Conservation (phyloP, 1,284 basidiomycete species). For the Boletellus deceptivus region DNA sequence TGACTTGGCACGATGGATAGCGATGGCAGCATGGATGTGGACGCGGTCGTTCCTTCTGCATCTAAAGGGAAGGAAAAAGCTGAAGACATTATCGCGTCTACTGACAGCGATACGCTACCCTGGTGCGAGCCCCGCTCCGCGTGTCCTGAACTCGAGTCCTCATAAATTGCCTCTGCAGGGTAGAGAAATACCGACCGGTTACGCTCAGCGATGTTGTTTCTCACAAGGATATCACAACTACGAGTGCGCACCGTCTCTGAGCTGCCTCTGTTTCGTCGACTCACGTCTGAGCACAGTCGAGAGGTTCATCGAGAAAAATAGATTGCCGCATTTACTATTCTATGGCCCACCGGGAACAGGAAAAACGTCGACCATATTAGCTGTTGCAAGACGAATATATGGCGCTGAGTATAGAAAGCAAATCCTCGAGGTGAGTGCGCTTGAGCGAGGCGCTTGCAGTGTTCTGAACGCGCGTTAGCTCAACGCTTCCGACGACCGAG, state of each 20-base stretch:
- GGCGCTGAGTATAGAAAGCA: constrained; percentile 83
- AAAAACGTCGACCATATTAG: constrained; percentile 97
- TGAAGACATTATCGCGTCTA: constrained; percentile 38
- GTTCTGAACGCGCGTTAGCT: constrained; percentile 48
- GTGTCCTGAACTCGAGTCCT: background rate
- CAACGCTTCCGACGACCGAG: constrained; percentile 97
- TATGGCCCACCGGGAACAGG: constrained; percentile 98
- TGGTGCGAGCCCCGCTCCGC: constrained; percentile 48
- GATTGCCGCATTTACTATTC: constrained; percentile 93
- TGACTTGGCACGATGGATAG: constrained; percentile 44
- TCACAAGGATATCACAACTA: constrained; percentile 89
- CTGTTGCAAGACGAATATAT: constrained; percentile 92
- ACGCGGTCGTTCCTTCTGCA: constrained; percentile 29
- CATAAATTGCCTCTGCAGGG: constrained; percentile 52
- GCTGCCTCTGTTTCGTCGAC: background rate
- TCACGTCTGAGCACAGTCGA: constrained; percentile 63
- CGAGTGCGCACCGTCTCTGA: constrained; percentile 58
- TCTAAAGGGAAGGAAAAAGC: constrained; percentile 71
- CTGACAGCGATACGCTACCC: constrained; percentile 65
- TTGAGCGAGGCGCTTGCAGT: background rate
- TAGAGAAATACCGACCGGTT: constrained; percentile 92
- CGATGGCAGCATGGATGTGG: constrained; percentile 53
- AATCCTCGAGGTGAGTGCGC: constrained; percentile 79
- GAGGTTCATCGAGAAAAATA: constrained; percentile 93
- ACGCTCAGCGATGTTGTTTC: constrained; percentile 91